Base-by-base conservation (phyloP, 768 basidiomycete species). In the Lyophyllum semitale region DNA sequence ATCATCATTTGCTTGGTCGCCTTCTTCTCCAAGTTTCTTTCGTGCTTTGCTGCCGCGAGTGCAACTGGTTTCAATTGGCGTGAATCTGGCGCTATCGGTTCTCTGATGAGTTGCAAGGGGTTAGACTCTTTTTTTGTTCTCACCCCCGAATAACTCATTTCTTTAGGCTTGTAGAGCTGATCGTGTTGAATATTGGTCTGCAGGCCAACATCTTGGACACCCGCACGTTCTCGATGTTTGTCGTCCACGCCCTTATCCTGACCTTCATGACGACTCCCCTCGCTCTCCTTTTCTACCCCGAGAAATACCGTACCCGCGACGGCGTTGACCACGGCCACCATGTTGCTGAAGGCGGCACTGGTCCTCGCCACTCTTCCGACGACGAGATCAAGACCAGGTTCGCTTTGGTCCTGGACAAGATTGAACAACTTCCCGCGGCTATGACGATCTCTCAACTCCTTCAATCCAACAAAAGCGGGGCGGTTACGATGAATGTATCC, bases 71-170 rank as follows among this genome's bases (percentile, higher is more conserved):
- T 90, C 73, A 83, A 77, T 38, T 77, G 73, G 71, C 79, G 94
- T n/a, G 93, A 95, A 69, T 76, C 85, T 1, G 84, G 85, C 22
- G 91, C 93, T 5, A 87, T 95, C 54, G 94, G 94, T 3, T 80
- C 87, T 47, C 71, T 97, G 23, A 97, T 97, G 94, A 84, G 84
- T 68, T 93, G 91, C 75, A 92, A 96, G 73, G 92, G 91, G 88
- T 88, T 55, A 44, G 81, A n/a, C n/a, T n/a, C n/a, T n/a, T n/a
- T n/a, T n/a, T n/a, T n/a, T n/a, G n/a, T n/a, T n/a, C n/a, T n/a
- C n/a, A n/a, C n/a, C n/a, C 12, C 15, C 45, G 17, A 35, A 32
- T 51, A 15, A 60, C 18, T 8, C 6, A 1, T 43, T 25, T 8
- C 22, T n/a, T 35, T 25, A 86, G 84, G 30, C 74, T 86, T 20